Evolutionary conservation across 257 asterid species (phyloP).

Genomic region (Eustoma russellianum): DNA sequence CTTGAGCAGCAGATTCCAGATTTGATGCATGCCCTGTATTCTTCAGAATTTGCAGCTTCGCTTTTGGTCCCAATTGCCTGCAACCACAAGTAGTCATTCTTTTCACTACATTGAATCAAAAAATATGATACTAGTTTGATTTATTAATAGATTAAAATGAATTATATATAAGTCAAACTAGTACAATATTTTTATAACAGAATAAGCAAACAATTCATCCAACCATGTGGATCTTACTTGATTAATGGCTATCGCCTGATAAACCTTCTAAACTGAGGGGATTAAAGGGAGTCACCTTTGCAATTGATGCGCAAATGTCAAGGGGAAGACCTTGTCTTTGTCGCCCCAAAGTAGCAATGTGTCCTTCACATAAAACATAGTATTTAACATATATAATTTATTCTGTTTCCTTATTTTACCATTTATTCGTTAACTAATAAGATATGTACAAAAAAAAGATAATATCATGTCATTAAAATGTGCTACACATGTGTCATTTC

Average conservation of each 20-base stretch:
- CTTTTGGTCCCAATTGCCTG: constrained; percentile 47
- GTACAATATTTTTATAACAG: too few relatives aligned
- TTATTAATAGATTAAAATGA: too few relatives aligned
- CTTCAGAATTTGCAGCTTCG: constrained; percentile 39
- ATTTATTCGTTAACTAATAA: too few relatives aligned
- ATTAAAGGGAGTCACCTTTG: constrained; percentile 28
- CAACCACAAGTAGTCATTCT: neutral
- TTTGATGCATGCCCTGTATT: constrained; percentile 64
- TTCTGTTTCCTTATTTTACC: too few relatives aligned
- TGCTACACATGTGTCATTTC: too few relatives aligned
- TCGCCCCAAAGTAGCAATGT: constrained; percentile 68
- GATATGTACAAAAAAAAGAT: neutral
- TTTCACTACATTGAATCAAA: too few relatives aligned
- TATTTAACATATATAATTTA: neutral
- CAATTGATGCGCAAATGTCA: constrained; percentile 39
- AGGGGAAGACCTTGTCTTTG: constrained; percentile 55
- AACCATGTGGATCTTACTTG: too few relatives aligned
- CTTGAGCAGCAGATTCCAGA: constrained; percentile 38
- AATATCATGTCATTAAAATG: neutral
- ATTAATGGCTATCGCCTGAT: too few relatives aligned
- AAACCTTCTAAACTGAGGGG: too few relatives aligned
- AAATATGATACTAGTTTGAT: too few relatives aligned
- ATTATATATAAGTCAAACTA: too few relatives aligned
- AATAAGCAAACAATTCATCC: too few relatives aligned
- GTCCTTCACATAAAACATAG: constrained; percentile 29